Percentiles rank a stretch among this genome's conserved stretches.
Evolutionary conservation across 768 basidiomycete genomes (phyloP).

Genomic region (Lentinula boryana): DNA sequence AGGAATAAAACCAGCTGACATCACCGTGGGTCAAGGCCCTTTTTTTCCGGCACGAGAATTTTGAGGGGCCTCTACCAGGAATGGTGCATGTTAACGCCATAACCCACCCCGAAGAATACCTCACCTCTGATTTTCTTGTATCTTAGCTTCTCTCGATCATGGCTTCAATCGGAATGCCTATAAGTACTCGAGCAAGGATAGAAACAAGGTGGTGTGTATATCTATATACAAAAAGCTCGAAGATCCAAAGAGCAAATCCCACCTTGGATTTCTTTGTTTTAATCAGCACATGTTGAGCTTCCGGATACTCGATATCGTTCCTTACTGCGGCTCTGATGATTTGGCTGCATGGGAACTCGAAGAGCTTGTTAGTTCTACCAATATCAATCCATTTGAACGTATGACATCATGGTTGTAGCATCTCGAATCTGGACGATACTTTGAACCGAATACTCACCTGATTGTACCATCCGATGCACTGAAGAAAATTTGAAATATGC

Average conservation of each 20-base stretch:
- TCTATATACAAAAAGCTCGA: neutral
- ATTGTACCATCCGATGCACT: neutral
- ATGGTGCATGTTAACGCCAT: neutral
- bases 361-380: neutral
- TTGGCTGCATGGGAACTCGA: neutral
- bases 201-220: too few relatives aligned
- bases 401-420: neutral
- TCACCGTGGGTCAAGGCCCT: too few relatives aligned
- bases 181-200: too few relatives aligned
- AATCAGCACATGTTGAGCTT: neutral
- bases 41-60: neutral
- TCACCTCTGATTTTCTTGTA: too few relatives aligned
- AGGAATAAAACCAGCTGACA: neutral
- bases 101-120: neutral
- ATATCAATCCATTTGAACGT: neutral
- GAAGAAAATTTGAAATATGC: neutral
- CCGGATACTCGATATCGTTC: neutral
- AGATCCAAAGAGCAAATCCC: neutral
- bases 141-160: too few relatives aligned
- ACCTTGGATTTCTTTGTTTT: neutral
- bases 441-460: neutral
- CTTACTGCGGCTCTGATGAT: neutral
- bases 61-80: neutral
- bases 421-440: neutral
- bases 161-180: too few relatives aligned